These are phyloP conservation scores for Coccomyxa sp. DNA, from an alignment of 139 green algal species.

Conservation along the genomic window DNA sequence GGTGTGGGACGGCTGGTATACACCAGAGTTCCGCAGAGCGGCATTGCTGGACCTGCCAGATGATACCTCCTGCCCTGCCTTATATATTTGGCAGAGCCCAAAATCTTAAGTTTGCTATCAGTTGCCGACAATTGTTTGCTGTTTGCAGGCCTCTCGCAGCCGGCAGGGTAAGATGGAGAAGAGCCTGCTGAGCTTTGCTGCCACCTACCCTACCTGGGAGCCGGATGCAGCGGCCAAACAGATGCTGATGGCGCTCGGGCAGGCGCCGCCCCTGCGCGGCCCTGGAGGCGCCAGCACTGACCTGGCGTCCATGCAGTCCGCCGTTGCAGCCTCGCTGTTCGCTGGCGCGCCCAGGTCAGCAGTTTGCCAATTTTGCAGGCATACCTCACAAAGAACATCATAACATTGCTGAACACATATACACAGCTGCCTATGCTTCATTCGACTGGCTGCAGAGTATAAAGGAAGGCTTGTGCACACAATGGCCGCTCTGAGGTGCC, in stretches of 20 bases:
- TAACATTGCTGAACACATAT: background rate
- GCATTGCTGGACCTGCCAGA: no score
- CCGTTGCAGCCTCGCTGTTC: background rate
- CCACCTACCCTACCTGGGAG: slow-evolving; percentile 84
- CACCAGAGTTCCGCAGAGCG: no score
- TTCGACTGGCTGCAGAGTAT: no score
- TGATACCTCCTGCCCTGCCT: no score
- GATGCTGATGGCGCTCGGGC: slow-evolving; percentile 40
- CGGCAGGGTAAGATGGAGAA: slow-evolving; percentile 94
- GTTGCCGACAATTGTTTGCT: background rate
- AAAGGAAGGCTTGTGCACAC: no score
- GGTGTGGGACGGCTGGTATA: no score
- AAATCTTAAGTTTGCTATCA: no score
- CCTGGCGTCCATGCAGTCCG: background rate
- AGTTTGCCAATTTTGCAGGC: background rate
- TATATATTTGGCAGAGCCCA: no score
- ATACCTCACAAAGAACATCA: background rate
- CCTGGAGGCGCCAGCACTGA: no score
- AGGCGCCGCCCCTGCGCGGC: background rate
- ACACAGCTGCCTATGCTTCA: background rate
- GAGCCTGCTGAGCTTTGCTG: slow-evolving; percentile 83
- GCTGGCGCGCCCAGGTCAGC: background rate
- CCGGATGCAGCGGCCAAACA: slow-evolving; percentile 41
- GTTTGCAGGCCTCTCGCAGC: slow-evolving; percentile 29
- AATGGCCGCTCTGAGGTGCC: no score